Evolutionary conservation across 108 stramenopile genomes (phyloP).

Genomic region (Schizochytrium sp.): DNA sequence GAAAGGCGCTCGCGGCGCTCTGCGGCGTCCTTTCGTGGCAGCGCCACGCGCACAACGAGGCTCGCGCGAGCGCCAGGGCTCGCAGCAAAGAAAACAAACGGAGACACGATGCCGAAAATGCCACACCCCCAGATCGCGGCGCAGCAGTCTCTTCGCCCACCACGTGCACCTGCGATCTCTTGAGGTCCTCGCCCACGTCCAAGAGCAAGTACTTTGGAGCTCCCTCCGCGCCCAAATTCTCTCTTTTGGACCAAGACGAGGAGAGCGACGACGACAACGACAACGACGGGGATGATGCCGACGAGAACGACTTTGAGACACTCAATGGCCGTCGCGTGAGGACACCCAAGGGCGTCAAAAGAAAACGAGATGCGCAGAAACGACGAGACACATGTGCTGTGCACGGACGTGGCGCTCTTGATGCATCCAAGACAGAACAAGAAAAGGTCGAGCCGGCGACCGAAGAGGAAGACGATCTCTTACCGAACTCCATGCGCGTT

Average conservation of each 20-base stretch:
- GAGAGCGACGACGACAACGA: not conserved
- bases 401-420: not conserved
- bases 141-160: too few relatives aligned
- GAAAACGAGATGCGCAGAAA: not conserved
- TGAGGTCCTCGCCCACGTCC: not conserved
- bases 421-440: too few relatives aligned
- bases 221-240: not conserved
- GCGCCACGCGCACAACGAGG: not conserved
- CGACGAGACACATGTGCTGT: not conserved
- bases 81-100: not conserved
- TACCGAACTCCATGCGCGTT: not conserved
- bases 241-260: not conserved
- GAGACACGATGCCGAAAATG: not conserved
- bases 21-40: not conserved
- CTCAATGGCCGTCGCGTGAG: not conserved
- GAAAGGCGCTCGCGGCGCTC: constrained; percentile 22
- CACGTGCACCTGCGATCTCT: too few relatives aligned
- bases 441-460: too few relatives aligned
- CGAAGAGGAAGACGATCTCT: too few relatives aligned
- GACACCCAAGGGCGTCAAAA: not conserved
- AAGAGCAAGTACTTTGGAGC: not conserved
- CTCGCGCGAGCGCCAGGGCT: not conserved
- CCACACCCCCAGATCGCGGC: too few relatives aligned
- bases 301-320: not conserved
- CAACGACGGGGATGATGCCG: not conserved